Conservation (phyloP, 495 filamentous ascomycete species). For the Aspergillus campestris region DNA sequence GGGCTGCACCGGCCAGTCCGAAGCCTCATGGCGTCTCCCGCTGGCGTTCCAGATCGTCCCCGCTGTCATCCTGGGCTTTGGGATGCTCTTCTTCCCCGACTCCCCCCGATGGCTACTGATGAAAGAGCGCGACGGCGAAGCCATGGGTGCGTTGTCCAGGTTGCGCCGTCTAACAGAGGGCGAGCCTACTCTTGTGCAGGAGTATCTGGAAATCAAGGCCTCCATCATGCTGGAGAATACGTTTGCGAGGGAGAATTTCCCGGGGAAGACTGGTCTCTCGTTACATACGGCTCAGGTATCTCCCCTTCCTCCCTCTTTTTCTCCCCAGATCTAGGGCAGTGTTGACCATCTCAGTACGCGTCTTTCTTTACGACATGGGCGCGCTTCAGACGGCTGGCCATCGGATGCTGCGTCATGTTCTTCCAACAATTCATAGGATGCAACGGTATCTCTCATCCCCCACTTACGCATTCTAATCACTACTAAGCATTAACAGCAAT, state of each 20-base stretch:
- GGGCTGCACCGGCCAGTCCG: conserved; percentile 46
- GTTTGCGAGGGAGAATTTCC: conserved; percentile 62
- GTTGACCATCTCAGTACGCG: conserved; percentile 34
- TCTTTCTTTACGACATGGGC: conserved; percentile 65
- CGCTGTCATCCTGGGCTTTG: conserved; percentile 50
- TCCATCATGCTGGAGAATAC: conserved; percentile 74
- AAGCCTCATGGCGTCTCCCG: conserved; percentile 62
- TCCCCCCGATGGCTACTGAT: conserved; percentile 74
- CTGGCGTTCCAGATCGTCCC: conserved; percentile 56
- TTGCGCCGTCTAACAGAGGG: conserved; percentile 45
- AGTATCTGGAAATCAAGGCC: conserved; percentile 76
- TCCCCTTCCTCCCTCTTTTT: background rate
- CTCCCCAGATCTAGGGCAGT: too few relatives aligned
- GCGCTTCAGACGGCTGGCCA: conserved; percentile 62
- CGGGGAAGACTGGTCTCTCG: conserved; percentile 51
- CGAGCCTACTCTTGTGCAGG: conserved; percentile 60
- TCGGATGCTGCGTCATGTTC: conserved; percentile 74
- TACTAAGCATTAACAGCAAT: conserved; percentile 63
- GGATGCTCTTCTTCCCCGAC: conserved; percentile 78
- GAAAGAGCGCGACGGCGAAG: conserved; percentile 64
- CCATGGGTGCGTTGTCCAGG: conserved; percentile 54
- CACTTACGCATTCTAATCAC: background rate
- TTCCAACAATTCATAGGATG: conserved; percentile 71
- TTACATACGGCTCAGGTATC: conserved; percentile 28
- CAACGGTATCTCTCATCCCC: conserved; percentile 17